Evolutionary conservation across 164 flowering plant species (phyloP).

Genomic region (Warburgia ugandensis): DNA sequence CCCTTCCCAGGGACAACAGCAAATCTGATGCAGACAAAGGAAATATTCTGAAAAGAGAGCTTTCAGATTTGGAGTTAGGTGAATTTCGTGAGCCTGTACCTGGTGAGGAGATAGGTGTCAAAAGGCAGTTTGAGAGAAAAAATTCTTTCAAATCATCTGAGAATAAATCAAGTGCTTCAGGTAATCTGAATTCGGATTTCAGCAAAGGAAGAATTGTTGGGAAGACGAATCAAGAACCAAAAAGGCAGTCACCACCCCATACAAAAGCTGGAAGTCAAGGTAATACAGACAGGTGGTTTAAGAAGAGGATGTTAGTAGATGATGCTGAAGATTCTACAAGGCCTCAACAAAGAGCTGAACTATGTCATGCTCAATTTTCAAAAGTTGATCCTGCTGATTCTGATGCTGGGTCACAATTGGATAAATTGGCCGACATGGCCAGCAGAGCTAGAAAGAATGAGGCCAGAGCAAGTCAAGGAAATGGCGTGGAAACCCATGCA

Average conservation of each 20-base stretch:
- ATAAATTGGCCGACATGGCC: slow-evolving; percentile 29
- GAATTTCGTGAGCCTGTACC: slow-evolving; percentile 75
- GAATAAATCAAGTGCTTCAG: slow-evolving; percentile 34
- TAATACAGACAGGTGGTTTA: slow-evolving; percentile 27
- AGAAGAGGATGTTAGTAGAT: slow-evolving; percentile 40
- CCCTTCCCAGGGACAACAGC: slow-evolving; percentile 30
- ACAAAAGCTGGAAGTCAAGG: slow-evolving; percentile 14
- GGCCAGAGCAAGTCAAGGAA: slow-evolving; percentile 18
- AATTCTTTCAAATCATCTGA: slow-evolving; percentile 55
- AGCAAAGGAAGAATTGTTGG: slow-evolving; percentile 37
- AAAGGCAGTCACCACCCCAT: slow-evolving; percentile 34
- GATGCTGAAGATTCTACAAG: slow-evolving; percentile 37
- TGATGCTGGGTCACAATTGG: slow-evolving; percentile 38
- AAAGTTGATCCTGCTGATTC: slow-evolving; percentile 26
- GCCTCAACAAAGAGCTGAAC: slow-evolving; percentile 21
- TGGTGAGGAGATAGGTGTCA: slow-evolving; percentile 8
- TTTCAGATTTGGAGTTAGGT: slow-evolving; percentile 91
- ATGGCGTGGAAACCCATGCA: slow-evolving; percentile 30
- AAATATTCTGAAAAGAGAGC: slow-evolving; percentile 56
- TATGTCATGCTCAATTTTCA: slow-evolving; percentile 29
- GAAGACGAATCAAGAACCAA: slow-evolving; percentile 29
- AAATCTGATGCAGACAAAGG: slow-evolving; percentile 25
- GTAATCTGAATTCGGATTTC: slow-evolving; percentile 32
- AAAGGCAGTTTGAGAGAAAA: slow-evolving; percentile 41
- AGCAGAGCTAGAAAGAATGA: slow-evolving; percentile 36